Evolutionary conservation across 176 grass and related monocot species (phyloP), one percentile per base, ranked within the genome.

Genomic region (Aegilops tauschii): DNA sequence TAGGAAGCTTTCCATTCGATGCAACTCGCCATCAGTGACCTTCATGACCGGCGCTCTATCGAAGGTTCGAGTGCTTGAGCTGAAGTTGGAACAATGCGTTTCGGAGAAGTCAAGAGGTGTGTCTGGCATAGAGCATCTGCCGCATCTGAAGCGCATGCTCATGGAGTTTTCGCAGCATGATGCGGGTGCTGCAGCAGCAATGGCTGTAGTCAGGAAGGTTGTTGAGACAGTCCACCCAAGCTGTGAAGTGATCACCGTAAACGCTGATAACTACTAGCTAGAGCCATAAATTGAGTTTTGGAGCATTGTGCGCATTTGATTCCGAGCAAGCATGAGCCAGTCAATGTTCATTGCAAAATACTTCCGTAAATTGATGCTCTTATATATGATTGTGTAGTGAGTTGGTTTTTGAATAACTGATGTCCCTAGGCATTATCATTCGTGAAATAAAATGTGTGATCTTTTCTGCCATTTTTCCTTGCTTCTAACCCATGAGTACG

Each of bases 71-170:
- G 42, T 45, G 42, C 42, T 45, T 45, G 42, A 45, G 42, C 3
- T 45, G 42, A 45, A 45, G 11, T 45, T 45, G 42, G 42, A 12
- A 45, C 11, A 45, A 45, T 11, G 0, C 0, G 42, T 45, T 45
- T 45, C 11, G 61, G 64, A 90, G 61, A 17, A 30, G 34, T 78
- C 79, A 11, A 78, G 37, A 27, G 29, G 78, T 23, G 52, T 86
- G 7, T 86, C 63, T 42, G 83, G 88, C 17, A 65, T 90, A 14
- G 79, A 82, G 72, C 50, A 71, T 71, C 32, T 90, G 71, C 28
- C 10, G 2, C 69, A 8, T 72, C 72, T 90, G 52, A 90, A 71
- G 64, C 39, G 56, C 78, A n/a, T 90, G 17, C 4, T 64, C 9
- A 28, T 90, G 3, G 84, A 86, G 50, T 86, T 82, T 78, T 37